Evolutionary conservation across 306 rosid genomes (phyloP).

Genomic region (Glycyrrhiza uralensis): DNA sequence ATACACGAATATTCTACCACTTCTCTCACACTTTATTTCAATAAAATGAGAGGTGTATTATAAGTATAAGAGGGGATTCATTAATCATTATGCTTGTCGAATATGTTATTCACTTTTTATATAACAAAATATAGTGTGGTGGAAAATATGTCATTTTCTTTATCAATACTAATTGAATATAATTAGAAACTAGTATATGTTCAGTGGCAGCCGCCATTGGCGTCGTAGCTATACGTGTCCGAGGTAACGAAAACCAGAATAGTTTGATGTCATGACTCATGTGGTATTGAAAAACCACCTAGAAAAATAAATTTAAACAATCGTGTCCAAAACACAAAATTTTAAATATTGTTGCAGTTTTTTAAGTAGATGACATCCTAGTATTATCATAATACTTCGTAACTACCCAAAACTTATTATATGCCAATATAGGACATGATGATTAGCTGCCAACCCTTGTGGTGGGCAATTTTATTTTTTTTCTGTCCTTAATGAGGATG

Average conservation of each 20-base stretch:
- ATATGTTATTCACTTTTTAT: background rate
- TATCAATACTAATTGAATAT: background rate
- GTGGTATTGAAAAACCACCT: background rate
- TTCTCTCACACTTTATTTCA: too few species aligned
- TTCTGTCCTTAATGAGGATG: too few species aligned
- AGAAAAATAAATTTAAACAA: background rate
- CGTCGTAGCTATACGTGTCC: background rate
- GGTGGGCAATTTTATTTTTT: too few species aligned
- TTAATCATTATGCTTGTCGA: too few species aligned
- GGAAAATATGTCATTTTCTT: background rate
- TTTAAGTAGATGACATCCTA: background rate
- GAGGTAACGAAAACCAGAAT: background rate
- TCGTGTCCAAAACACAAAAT: background rate
- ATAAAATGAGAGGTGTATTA: too few species aligned
- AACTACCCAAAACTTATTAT: background rate
- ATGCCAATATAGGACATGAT: background rate
- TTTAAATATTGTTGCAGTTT: background rate
- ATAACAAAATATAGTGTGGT: background rate
- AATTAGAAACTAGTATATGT: background rate
- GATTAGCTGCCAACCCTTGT: slow-evolving; percentile 25
- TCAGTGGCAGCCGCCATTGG: background rate
- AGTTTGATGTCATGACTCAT: background rate
- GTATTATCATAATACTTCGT: background rate
- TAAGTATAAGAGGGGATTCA: too few species aligned
- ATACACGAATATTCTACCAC: too few species aligned